These are phyloP conservation scores for Monilinia vaccinii-corymbosi DNA, from an alignment of 2,329 filamentous ascomycete species.

Conservation along the genomic window DNA sequence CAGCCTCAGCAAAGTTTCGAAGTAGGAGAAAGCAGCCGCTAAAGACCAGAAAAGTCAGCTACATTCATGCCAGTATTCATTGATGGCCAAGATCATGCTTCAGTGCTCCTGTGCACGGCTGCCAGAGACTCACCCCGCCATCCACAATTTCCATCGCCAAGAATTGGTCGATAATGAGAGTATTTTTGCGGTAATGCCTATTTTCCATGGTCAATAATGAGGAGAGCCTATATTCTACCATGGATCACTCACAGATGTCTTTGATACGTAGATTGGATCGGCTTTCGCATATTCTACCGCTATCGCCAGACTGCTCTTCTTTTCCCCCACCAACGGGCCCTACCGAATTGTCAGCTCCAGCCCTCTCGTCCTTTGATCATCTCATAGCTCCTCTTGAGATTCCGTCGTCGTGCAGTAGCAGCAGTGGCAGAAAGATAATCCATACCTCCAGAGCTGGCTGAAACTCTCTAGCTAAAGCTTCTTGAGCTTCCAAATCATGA, in stretches of 20 bases:
- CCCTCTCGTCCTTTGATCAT: constrained; percentile 10
- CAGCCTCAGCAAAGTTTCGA: constrained; percentile 68
- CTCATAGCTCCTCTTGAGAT: not conserved
- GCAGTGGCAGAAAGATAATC: constrained; percentile 1
- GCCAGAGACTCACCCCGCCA: constrained; percentile 72
- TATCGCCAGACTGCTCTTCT: constrained; percentile 67
- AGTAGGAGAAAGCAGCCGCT: constrained; percentile 92
- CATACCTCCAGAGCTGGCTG: constrained; percentile 48
- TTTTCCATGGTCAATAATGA: not conserved
- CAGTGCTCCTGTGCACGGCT: constrained; percentile 3
- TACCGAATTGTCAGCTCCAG: constrained; percentile 35
- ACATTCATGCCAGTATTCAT: not conserved
- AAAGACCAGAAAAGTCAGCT: constrained; percentile 18
- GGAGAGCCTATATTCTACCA: not conserved
- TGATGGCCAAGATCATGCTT: constrained; percentile 8
- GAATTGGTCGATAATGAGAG: constrained; percentile 76
- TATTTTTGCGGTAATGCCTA: constrained; percentile 77
- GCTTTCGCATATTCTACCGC: constrained; percentile 81
- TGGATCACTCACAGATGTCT: constrained; percentile 64
- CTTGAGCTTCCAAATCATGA: constrained; percentile 39
- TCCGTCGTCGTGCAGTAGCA: not conserved
- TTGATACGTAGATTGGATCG: constrained; percentile 74
- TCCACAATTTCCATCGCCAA: constrained; percentile 92
- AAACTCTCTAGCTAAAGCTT: constrained; percentile 51
- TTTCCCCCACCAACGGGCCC: constrained; percentile 77